Evolutionary conservation across 768 basidiomycete species (phyloP).

Genomic region (Leucosporidium scottii): DNA sequence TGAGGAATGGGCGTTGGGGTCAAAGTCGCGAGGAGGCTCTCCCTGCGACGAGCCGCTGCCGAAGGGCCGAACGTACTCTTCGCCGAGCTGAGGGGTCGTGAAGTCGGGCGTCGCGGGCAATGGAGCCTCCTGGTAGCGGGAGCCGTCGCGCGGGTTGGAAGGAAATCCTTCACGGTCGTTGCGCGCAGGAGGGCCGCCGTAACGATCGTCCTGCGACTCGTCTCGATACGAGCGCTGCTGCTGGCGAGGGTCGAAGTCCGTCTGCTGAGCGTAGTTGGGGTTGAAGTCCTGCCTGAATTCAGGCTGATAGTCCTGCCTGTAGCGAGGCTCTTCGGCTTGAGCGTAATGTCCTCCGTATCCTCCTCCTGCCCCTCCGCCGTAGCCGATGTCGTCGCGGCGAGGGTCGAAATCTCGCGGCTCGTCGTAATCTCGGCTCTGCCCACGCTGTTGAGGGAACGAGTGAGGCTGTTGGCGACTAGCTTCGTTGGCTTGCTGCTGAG

Average conservation of each 20-base stretch:
- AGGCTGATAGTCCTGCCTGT: neutral
- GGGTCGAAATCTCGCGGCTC: conserved; percentile 9
- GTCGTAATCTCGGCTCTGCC: neutral
- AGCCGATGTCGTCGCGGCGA: neutral
- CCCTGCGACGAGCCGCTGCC: neutral
- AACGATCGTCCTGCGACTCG: neutral
- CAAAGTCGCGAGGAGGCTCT: conserved; percentile 15
- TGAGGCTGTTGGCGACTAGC: too few relatives aligned
- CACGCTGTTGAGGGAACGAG: too few relatives aligned
- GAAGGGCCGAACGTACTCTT: neutral
- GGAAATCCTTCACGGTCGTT: neutral
- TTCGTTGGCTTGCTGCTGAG: too few relatives aligned
- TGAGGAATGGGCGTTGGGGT: conserved; percentile 7
- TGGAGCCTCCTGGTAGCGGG: neutral
- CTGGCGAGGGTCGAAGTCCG: neutral
- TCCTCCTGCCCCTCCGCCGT: neutral
- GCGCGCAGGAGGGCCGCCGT: neutral
- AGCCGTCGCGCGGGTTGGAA: neutral
- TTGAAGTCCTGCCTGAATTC: neutral
- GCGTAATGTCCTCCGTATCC: neutral
- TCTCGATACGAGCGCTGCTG: neutral
- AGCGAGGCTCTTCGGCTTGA: neutral
- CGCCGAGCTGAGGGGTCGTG: neutral
- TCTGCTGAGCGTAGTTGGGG: neutral
- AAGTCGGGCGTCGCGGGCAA: neutral